Conservation (phyloP, 345 rosid species). For the Citrus sp. region DNA sequence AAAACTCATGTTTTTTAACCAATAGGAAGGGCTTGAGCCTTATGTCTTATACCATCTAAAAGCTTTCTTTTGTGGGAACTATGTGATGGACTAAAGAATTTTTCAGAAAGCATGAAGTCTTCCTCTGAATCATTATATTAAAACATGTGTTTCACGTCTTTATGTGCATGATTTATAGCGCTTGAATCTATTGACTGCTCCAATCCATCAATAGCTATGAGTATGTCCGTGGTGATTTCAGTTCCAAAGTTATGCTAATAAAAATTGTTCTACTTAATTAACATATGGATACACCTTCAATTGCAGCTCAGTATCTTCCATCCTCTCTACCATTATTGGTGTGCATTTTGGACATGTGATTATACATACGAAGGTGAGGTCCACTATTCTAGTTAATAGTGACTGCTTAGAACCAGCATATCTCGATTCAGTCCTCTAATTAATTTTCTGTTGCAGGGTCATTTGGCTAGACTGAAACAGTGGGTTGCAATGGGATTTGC, state of each 20-base stretch:
- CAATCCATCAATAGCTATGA: background rate
- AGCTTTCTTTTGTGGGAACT: background rate
- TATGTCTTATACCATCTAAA: background rate
- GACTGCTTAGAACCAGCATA: background rate
- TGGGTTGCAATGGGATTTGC: conserved; percentile 59
- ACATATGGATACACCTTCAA: background rate
- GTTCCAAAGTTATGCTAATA: background rate
- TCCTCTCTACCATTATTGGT: conserved; percentile 76
- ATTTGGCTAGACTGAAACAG: conserved; percentile 68
- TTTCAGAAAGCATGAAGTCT: background rate
- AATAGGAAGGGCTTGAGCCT: background rate
- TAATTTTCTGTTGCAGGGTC: conserved; percentile 37
- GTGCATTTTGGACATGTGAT: conserved; percentile 86
- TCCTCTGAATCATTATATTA: background rate
- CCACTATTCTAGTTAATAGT: background rate
- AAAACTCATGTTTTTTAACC: background rate
- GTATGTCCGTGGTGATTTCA: background rate
- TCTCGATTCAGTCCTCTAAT: conserved; percentile 11
- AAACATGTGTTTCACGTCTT: background rate
- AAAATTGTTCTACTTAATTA: background rate
- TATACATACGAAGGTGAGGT: conserved; percentile 57
- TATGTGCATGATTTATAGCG: background rate
- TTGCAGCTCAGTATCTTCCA: conserved; percentile 76
- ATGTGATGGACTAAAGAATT: background rate
- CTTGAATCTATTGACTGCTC: background rate